A percentile compares a stretch with the other conserved stretches of the same genome.
Evolutionary conservation across 2,329 filamentous ascomycete species (phyloP).

Genomic region (Nemania diffusa): DNA sequence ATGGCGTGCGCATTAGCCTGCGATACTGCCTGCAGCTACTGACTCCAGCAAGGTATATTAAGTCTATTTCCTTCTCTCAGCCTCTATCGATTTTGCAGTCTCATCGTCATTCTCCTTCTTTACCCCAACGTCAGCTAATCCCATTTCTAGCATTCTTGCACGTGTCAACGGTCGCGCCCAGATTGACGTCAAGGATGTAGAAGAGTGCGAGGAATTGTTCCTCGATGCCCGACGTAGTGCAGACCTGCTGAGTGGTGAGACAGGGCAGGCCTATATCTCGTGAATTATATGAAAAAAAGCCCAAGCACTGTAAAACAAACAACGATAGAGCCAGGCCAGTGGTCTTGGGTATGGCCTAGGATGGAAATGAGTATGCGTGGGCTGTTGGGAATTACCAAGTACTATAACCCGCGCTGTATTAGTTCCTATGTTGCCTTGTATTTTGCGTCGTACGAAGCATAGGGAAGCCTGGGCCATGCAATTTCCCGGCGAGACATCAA

Average conservation of each 20-base stretch:
- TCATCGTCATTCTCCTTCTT: neutral
- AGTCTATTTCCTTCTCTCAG: constrained; percentile 13
- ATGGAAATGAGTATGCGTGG: constrained; percentile 8
- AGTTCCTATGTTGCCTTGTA: constrained; percentile 9
- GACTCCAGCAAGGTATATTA: constrained; percentile 77
- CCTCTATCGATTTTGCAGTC: constrained; percentile 11
- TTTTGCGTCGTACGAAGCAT: constrained; percentile 29
- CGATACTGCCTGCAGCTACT: constrained; percentile 93
- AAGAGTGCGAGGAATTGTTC: constrained; percentile 85
- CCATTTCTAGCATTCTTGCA: constrained; percentile 76
- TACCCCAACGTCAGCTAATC: constrained; percentile 36
- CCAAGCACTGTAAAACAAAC: constrained; percentile 28
- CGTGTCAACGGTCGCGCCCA: constrained; percentile 81
- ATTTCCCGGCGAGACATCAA: constrained; percentile 32
- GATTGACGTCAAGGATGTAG: constrained; percentile 81
- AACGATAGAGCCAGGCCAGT: constrained; percentile 10
- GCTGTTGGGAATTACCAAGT: constrained; percentile 2
- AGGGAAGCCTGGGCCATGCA: constrained; percentile 20
- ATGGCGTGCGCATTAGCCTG: constrained; percentile 89
- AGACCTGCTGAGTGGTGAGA: constrained; percentile 71
- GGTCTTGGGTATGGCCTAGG: constrained; percentile 11
- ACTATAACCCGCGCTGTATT: constrained; percentile 16
- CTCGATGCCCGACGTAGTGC: constrained; percentile 84
- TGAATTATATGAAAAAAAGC: constrained; percentile 51
- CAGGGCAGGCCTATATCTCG: constrained; percentile 72